Base-by-base conservation (phyloP, 1,139 yeast genomes). In the Suhomyces bribrorum region DNA sequence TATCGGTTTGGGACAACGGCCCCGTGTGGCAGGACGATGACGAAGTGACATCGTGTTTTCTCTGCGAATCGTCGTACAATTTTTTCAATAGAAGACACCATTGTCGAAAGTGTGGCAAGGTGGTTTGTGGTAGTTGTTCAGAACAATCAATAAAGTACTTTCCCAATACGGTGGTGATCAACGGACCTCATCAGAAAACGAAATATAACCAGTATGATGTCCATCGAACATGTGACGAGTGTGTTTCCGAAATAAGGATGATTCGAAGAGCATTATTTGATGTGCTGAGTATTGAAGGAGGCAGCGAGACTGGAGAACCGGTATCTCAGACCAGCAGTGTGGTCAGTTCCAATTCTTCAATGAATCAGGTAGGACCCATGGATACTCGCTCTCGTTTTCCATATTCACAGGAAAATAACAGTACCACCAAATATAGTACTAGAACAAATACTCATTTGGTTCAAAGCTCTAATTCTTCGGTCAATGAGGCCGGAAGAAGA, bases 41-140 rank as follows among this genome's bases (percentile, higher is more conserved):
- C 5, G 80, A 70, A 5, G 85, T 70, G 2, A 35, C 53, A 0
- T 57, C 59, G n/a, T 92, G 98, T 56, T 71, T 73, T 25, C 59
- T 81, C 9, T 92, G 98, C 59, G 60, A 65, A 24, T 47, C 60
- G 1, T 49, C 53, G 27, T 92, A 84, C 62, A 71, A 84, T 1
- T 66, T 90, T 46, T 78, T 86, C 57, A 77, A 73, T 55, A 75
- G 98, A 41, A 77, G 94, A 46, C 98, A 94, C 62, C 98, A 92
- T 62, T 92, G 99, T 59, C 71, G 95, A 56, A 77, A 83, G 57
- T 86, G 96, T 69, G 92, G 96, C 28, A 61, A 79, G 38, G 83
- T 86, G 5, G 85, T 82, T 18, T 85, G 96, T 64, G 81, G 80
- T 30, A 51, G 65, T 40, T 83, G 95, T 57, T 79, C 95, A 16